These are phyloP conservation scores for Moesziomyces sp. DNA, from an alignment of 1,284 basidiomycete genomes.

Conservation along the genomic window DNA sequence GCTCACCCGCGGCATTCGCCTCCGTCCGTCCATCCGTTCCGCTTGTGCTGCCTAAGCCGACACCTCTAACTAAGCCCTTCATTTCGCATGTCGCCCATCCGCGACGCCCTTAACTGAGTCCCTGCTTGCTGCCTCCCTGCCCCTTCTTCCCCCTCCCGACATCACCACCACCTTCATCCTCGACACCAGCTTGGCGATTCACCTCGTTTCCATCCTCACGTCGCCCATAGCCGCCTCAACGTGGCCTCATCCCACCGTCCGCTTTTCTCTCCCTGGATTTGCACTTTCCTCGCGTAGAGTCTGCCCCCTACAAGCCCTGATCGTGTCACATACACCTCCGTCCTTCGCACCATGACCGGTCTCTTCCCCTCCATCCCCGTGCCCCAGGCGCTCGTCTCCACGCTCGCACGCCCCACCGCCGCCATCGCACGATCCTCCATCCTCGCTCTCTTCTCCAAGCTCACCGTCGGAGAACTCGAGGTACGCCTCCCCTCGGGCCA, in stretches of 20 bases:
- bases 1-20: slow-evolving; percentile 9
- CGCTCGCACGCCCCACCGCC: slow-evolving; percentile 30
- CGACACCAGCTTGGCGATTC: slow-evolving; percentile 11
- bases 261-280: neutral
- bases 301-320: neutral
- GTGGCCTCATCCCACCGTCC: slow-evolving; percentile 12
- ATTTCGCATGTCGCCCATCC: slow-evolving; percentile 5
- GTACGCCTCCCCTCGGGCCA: slow-evolving; percentile 29
- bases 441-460: slow-evolving; percentile 38
- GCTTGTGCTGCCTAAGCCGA: slow-evolving; percentile 5
- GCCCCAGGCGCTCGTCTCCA: slow-evolving; percentile 26
- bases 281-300: too few species aligned
- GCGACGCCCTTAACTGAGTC: neutral
- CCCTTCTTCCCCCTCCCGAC: slow-evolving; percentile 1
- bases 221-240: slow-evolving; percentile 20
- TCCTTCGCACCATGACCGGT: slow-evolving; percentile 18
- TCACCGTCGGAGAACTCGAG: slow-evolving; percentile 49
- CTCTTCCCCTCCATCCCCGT: slow-evolving; percentile 43
- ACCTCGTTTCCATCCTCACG: slow-evolving; percentile 16
- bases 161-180: slow-evolving; percentile 1
- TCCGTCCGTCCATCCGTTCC: neutral
- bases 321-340: neutral
- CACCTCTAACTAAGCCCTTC: slow-evolving; percentile 1
- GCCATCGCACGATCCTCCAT: slow-evolving; percentile 43
- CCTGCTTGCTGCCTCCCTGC: neutral